Conservation (phyloP, 805 yeast genomes). For the Lipomyces yamadae region DNA sequence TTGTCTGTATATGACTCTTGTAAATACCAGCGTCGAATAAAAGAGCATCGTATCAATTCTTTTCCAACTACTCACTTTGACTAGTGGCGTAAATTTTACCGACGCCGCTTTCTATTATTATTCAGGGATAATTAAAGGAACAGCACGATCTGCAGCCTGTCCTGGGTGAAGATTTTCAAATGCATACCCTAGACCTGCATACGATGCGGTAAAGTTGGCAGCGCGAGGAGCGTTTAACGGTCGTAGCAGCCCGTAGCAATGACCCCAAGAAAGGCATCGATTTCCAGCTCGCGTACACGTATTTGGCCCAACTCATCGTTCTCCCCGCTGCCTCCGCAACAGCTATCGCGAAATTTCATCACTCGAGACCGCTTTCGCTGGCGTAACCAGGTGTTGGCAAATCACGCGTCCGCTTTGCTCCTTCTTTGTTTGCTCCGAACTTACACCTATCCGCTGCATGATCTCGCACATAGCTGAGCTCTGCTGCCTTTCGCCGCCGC, state of each 20-base stretch:
- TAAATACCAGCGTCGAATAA: no score
- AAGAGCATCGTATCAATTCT: no score
- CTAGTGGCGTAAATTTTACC: no score
- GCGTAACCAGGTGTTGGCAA: background rate
- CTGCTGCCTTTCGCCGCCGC: background rate
- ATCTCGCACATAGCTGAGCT: background rate
- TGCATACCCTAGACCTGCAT: no score
- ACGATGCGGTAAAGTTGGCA: background rate
- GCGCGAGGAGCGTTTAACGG: background rate
- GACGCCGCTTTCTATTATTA: no score
- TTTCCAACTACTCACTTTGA: no score
- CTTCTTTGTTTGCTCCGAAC: background rate
- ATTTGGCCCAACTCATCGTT: background rate
- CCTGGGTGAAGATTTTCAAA: no score
- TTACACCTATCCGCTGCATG: background rate
- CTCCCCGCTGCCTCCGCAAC: background rate
- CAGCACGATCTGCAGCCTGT: no score
- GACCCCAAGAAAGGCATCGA: background rate
- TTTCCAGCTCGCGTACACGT: background rate
- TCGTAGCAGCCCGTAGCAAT: background rate
- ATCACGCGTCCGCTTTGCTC: constrained; percentile 2
- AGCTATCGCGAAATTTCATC: background rate
- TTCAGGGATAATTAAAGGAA: no score
- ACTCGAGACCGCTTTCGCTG: background rate
- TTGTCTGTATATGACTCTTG: no score